Evolutionary conservation across 768 basidiomycete species (phyloP), one percentile per base, ranked within the genome.

Genomic region (Lentinula sp.): DNA sequence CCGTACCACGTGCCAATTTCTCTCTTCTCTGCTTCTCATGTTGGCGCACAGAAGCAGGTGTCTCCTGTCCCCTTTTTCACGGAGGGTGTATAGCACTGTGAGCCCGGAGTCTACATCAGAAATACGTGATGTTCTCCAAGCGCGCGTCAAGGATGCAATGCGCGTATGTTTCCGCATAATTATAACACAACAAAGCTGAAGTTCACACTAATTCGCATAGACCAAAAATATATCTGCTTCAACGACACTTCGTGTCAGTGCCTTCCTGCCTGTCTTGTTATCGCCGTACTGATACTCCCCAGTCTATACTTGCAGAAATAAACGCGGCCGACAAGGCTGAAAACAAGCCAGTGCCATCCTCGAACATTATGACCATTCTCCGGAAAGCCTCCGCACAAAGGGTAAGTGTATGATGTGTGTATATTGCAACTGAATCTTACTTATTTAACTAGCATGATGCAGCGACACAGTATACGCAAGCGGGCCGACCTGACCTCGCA

Each of bases 231-330:
- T 76, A n/a, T 66, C 77, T 23, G 72, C 81, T 50, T 84, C 88
- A 18, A 86, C 78, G 46, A 81, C 82, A 28, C 71, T 85, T 64
- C 80, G 84, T 48, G 85, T 89, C 63, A 66, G 85, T 62, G 67
- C 71, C 41, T 56, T 64, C 64, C 15, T 42, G 12, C 16, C 48
- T 28, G 28, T 3, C 32, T n/a, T 16, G 18, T n/a, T 50, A 7
- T 23, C 6, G 8, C 16, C 55, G 39, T 23, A 37, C 6, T 20
- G 35, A 20, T 20, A 23, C 42, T 36, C 4, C 18, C 16, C 63
- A 90, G 88, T 85, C 86, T 28, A 79, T 88, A 36, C 76, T 91
- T 16, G 78, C 89, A 9, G 89, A 91, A 61, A 78, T 91, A 2
- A 84, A 90, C 64, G 78, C 81, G 8, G 79, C 83, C 39, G 88